These are phyloP conservation scores for Bruguiera hainesii DNA, from an alignment of 441 rosid species.

Conservation along the genomic window DNA sequence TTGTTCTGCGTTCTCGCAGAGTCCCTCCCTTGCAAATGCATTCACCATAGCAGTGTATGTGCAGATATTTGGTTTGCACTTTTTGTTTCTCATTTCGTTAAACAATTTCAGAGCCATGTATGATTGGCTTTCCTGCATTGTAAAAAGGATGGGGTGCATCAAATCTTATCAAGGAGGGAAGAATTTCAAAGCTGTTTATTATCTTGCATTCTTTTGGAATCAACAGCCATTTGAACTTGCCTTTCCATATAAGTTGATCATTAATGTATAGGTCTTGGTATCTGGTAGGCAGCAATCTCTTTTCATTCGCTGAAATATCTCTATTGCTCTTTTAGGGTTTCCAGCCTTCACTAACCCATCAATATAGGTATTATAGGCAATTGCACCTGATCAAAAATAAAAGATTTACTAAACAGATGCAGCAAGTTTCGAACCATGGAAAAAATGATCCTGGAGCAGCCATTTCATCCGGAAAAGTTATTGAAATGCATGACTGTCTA, in stretches of 20 bases:
- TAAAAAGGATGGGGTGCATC: not conserved
- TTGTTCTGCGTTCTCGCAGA: slow-evolving; percentile 92
- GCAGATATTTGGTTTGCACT: slow-evolving; percentile 79
- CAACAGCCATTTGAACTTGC: slow-evolving; percentile 26
- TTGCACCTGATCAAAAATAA: slow-evolving; percentile 44
- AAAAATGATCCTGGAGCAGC: no score
- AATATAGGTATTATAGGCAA: slow-evolving; percentile 74
- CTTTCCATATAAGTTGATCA: slow-evolving; percentile 91
- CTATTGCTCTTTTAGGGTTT: slow-evolving; percentile 51
- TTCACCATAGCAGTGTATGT: slow-evolving; percentile 80
- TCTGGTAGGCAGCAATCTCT: slow-evolving; percentile 58
- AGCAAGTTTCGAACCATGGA: no score
- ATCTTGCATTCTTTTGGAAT: not conserved
- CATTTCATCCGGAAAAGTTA: no score
- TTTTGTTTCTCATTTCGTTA: slow-evolving; percentile 76
- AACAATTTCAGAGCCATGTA: slow-evolving; percentile 74
- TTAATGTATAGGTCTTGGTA: slow-evolving; percentile 72
- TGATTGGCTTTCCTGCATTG: slow-evolving; percentile 67
- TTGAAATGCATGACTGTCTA: no score
- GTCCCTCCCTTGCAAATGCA: slow-evolving; percentile 96
- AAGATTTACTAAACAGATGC: not conserved
- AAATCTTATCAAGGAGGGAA: not conserved
- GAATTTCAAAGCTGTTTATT: not conserved
- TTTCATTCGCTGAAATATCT: slow-evolving; percentile 75
- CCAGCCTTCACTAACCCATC: slow-evolving; percentile 80